Evolutionary conservation across 352 stramenopile species (phyloP).

Genomic region (Phytophthora megakarya): DNA sequence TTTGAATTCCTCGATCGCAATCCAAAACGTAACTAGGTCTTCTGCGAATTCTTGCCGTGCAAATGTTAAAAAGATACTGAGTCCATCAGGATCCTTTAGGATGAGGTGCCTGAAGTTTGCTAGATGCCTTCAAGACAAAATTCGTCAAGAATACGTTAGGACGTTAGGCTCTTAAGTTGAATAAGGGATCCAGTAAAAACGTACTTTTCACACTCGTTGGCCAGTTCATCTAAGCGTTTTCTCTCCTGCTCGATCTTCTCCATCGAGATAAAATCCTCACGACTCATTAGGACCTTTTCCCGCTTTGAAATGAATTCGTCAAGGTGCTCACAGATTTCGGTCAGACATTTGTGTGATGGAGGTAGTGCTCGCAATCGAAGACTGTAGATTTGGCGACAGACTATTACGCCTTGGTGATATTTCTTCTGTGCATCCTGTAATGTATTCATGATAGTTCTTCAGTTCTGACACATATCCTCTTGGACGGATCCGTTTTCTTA

Average conservation of each 20-base stretch:
- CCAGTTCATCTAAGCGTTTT: slow-evolving; percentile 24
- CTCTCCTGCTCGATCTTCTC: slow-evolving; percentile 24
- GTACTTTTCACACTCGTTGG: slow-evolving; percentile 43
- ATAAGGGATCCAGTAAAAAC: no score
- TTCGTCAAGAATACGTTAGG: neutral
- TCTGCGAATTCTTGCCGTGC: slow-evolving; percentile 57
- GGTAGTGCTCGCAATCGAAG: slow-evolving; percentile 15
- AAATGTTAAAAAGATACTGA: slow-evolving; percentile 48
- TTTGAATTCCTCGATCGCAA: slow-evolving; percentile 63
- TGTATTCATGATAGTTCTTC: neutral
- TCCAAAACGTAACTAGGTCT: slow-evolving; percentile 63
- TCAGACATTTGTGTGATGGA: slow-evolving; percentile 19
- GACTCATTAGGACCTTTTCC: slow-evolving; percentile 40
- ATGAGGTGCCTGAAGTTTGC: slow-evolving; percentile 43
- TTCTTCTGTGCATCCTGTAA: slow-evolving; percentile 16
- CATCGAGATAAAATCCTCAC: slow-evolving; percentile 39
- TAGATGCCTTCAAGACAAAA: slow-evolving; percentile 35
- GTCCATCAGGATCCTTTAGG: slow-evolving; percentile 38
- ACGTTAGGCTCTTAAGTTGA: no score
- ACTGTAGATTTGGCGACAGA: slow-evolving; percentile 28
- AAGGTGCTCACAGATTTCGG: slow-evolving; percentile 28
- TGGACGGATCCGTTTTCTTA: slow-evolving; percentile 17
- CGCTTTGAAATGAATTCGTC: slow-evolving; percentile 47
- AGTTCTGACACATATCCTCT: neutral
- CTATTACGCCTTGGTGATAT: slow-evolving; percentile 34